phyloP scores from a whole-genome alignment of 805 yeast genomes.

The Pichia manshurica region DNA sequence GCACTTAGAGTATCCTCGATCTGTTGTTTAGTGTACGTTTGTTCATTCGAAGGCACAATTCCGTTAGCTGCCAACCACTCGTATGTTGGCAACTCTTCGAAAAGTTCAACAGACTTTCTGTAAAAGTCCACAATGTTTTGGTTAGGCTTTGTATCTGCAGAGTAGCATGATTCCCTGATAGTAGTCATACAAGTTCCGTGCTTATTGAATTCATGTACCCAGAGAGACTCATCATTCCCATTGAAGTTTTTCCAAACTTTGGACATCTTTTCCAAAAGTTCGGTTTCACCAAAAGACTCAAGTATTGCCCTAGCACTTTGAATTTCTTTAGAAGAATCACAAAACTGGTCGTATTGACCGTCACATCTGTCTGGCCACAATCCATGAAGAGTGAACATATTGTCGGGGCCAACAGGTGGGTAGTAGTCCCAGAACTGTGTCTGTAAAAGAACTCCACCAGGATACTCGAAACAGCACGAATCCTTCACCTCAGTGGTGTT shows the following conservation, averaged over 20 bases:
- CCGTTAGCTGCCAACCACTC: slow-evolving; percentile 62
- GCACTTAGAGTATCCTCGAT: slow-evolving; percentile 47
- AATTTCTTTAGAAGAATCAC: slow-evolving; percentile 57
- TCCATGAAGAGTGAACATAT: slow-evolving; percentile 77
- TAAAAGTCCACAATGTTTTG: slow-evolving; percentile 65
- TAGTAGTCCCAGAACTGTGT: slow-evolving; percentile 92
- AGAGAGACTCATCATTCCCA: slow-evolving; percentile 61
- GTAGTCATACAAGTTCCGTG: slow-evolving; percentile 92
- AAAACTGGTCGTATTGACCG: slow-evolving; percentile 76
- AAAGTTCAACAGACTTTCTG: slow-evolving; percentile 52
- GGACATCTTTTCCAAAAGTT: slow-evolving; percentile 52
- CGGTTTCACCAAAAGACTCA: slow-evolving; percentile 40
- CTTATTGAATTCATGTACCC: slow-evolving; percentile 92
- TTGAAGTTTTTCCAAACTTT: slow-evolving; percentile 67
- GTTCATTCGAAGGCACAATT: slow-evolving; percentile 56
- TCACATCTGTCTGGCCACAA: slow-evolving; percentile 86
- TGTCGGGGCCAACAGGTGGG: slow-evolving; percentile 66
- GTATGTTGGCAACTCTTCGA: slow-evolving; percentile 58
- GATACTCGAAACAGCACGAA: slow-evolving; percentile 79
- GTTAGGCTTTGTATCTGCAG: slow-evolving; percentile 22
- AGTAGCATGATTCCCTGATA: slow-evolving; percentile 66
- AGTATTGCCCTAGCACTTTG: slow-evolving; percentile 43
- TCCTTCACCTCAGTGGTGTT: slow-evolving; percentile 50
- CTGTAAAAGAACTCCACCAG: slow-evolving; percentile 76
- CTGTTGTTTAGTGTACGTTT: slow-evolving; percentile 52